Evolutionary conservation across 2,329 filamentous ascomycete species (phyloP), one percentile per base, ranked within the genome.

Genomic region (Cryoendolithus antarcticus): DNA sequence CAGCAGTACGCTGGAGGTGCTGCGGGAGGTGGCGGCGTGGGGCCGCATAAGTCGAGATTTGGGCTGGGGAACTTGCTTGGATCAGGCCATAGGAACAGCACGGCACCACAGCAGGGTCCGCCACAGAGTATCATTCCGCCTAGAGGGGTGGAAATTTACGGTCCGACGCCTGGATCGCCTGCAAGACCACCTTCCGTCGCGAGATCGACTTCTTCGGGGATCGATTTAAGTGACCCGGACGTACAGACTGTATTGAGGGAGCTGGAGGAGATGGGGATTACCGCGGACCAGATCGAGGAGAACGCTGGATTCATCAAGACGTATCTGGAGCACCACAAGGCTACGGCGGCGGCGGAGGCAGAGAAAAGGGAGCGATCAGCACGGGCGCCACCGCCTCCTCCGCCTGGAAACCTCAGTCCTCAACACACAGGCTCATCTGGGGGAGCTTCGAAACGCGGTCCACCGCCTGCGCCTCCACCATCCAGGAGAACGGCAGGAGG

Each of bases 221-320:
- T 80, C 33, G 75, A 80, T 53, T 69, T 72, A 4, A 68, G 67
- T 9, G 77, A 81, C 54, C 77, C 77, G 2, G 71, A 71, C 39
- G 76, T 72, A 62, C 71, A 76, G 54, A 68, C 69, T 7, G 62
- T 81, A 11, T 55, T 81, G 44, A 69, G 75, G 43, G 75, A 81
- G 50, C 57, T 82, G 38, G 52, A 72, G 47, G 63, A 66, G 12
- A 78, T 80, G 74, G 77, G 77, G 32, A 80, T 82, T 38, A 80
- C 75, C 2, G 74, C 78, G 51, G 76, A 80, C 49, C 72, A 80
- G 57, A 78, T 82, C 40, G 72, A 72, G 42, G 70, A 79, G 47
- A 77, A 81, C 53, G 70, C 74, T 2, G 77, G 77, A 40, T 82
- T 82, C 50, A 81, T 82, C 58, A 77, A 77, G 60, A 63, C 69